A percentile compares a stretch with the other conserved stretches of the same genome.
These are phyloP conservation scores for Taphrina wiesneri DNA, from an alignment of 1,139 yeast species.

Conservation along the genomic window DNA sequence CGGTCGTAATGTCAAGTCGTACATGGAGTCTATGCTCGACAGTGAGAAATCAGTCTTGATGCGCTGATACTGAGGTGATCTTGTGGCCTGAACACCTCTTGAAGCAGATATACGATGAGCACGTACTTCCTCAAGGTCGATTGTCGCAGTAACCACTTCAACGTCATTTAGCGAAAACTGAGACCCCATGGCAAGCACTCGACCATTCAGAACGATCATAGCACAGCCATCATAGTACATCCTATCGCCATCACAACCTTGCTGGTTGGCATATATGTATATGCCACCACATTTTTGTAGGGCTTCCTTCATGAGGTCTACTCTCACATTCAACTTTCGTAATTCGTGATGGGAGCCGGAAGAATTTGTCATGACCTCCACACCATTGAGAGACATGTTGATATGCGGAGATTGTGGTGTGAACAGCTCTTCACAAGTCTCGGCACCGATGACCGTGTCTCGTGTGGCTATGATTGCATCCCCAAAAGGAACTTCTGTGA, in stretches of 20 bases:
- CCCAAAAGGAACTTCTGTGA: conserved; percentile 70
- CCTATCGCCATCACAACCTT: conserved; percentile 98
- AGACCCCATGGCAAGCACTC: conserved; percentile 85
- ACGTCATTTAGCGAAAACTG: conserved; percentile 84
- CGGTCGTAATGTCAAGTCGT: conserved; percentile 68
- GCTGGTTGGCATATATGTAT: conserved; percentile 88
- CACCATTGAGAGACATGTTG: conserved; percentile 88
- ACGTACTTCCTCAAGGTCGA: conserved; percentile 88
- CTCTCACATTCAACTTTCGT: conserved; percentile 79
- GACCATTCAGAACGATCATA: conserved; percentile 85
- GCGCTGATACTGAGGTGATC: conserved; percentile 57
- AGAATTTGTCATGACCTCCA: conserved; percentile 91
- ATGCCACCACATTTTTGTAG: conserved; percentile 96
- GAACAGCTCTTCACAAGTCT: conserved; percentile 95
- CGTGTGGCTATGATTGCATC: conserved; percentile 81
- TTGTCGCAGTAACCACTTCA: conserved; percentile 89
- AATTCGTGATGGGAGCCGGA: conserved; percentile 96
- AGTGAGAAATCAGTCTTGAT: conserved; percentile 63
- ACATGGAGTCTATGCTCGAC: conserved; percentile 58
- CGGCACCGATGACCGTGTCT: conserved; percentile 90
- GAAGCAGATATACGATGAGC: conserved; percentile 74
- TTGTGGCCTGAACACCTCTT: conserved; percentile 69
- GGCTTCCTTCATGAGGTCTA: conserved; percentile 84
- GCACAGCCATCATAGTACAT: conserved; percentile 97
- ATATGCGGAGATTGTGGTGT: conserved; percentile 97